A percentile compares a stretch with the other conserved stretches of the same genome.
phyloP scores from a whole-genome alignment of 2,329 filamentous ascomycete species.

The Sporothrix brasiliensis region DNA sequence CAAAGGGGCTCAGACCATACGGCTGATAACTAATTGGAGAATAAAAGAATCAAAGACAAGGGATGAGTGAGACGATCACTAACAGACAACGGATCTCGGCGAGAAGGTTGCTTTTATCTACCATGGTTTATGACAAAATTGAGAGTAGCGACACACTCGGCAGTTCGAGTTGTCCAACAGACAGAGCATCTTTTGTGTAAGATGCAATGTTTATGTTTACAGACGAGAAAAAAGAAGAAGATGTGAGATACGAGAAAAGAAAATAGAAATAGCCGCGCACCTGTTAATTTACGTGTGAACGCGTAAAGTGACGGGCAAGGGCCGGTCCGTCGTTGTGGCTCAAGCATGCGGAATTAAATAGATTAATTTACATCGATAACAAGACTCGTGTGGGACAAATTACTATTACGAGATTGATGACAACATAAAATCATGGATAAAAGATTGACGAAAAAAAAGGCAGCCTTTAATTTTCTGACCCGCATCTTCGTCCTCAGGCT shows the following conservation, averaged over 20 bases:
- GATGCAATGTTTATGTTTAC: too few species aligned
- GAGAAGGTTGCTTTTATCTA: too few species aligned
- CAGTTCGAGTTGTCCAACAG: constrained; percentile 1
- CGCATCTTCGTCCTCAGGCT: not conserved
- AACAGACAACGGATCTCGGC: not conserved
- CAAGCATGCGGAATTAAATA: not conserved
- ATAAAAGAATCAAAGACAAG: not conserved
- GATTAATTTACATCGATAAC: not conserved
- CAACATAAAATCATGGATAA: not conserved
- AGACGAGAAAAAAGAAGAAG: not conserved
- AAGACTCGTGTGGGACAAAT: not conserved
- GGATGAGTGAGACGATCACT: not conserved
- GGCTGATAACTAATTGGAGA: not conserved
- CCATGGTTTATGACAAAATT: not conserved
- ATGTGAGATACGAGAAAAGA: too few species aligned
- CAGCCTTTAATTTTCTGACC: not conserved
- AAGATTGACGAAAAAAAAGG: not conserved
- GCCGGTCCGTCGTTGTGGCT: not conserved
- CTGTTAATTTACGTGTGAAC: constrained; percentile 1
- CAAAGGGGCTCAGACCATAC: too few species aligned
- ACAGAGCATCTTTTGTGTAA: not conserved
- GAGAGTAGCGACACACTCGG: not conserved
- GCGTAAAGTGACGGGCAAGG: not conserved
- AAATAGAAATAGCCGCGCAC: not conserved
- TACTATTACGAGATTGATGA: not conserved